Conservation (phyloP, 768 basidiomycete species). For the Mycena filopes region DNA sequence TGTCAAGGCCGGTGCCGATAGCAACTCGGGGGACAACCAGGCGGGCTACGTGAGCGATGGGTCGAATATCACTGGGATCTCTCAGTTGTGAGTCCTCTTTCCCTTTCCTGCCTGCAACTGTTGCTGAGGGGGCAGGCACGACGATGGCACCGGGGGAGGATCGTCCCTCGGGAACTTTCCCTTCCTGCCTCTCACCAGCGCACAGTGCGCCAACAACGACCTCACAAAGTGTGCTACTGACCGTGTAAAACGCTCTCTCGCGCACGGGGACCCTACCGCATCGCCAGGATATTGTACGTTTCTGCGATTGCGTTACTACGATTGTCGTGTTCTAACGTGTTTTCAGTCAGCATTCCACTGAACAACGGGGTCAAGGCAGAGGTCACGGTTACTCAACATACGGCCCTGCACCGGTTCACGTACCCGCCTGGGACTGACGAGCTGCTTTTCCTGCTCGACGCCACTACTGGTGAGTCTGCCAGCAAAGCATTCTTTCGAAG, state of each 20-base stretch:
- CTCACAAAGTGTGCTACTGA: slow-evolving; percentile 25
- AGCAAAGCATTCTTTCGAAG: background rate
- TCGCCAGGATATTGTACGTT: slow-evolving; percentile 33
- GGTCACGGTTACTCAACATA: slow-evolving; percentile 56
- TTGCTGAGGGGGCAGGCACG: slow-evolving; percentile 22
- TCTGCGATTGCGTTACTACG: background rate
- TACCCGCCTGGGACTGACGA: slow-evolving; percentile 50
- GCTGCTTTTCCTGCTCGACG: slow-evolving; percentile 32
- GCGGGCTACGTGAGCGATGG: slow-evolving; percentile 33
- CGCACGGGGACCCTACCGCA: slow-evolving; percentile 27
- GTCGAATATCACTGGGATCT: slow-evolving; percentile 29
- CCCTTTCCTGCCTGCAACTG: background rate
- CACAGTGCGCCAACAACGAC: slow-evolving; percentile 26
- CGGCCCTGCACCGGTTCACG: slow-evolving; percentile 55
- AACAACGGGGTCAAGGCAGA: slow-evolving; percentile 56
- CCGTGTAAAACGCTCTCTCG: slow-evolving; percentile 9
- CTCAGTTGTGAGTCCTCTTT: slow-evolving; percentile 25
- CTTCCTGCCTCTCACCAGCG: slow-evolving; percentile 19
- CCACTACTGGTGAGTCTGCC: slow-evolving; percentile 15
- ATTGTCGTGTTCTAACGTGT: background rate
- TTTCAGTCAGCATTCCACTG: slow-evolving; percentile 38
- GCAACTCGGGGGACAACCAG: slow-evolving; percentile 29
- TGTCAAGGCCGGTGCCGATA: slow-evolving; percentile 54
- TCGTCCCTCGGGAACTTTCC: slow-evolving; percentile 24
- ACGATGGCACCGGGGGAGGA: slow-evolving; percentile 27